Conservation (phyloP, 345 rosid genomes). For the Eucalyptus curtisii region DNA sequence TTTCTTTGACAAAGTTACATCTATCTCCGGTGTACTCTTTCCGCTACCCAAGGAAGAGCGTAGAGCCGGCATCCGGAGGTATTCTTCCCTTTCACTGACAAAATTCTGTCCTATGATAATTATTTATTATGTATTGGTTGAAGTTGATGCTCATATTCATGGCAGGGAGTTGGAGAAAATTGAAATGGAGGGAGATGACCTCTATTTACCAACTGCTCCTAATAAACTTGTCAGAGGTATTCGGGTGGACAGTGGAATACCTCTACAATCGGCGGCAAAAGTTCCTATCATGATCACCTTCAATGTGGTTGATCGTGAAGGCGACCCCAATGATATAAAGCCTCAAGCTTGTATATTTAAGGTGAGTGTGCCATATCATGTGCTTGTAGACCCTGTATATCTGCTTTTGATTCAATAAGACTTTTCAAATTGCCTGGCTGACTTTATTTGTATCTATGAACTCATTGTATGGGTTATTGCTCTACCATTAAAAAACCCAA, state of each 20-base stretch:
- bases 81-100: constrained; percentile 1
- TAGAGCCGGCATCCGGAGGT: constrained; percentile 92
- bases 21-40: constrained; percentile 73
- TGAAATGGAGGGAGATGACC: constrained; percentile 76
- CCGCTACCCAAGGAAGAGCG: constrained; percentile 94
- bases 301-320: constrained; percentile 81
- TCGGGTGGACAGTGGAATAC: constrained; percentile 92
- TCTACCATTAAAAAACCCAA: neutral
- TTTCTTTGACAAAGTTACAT: constrained; percentile 93
- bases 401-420: neutral
- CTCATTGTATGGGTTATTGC: neutral
- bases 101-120: neutral
- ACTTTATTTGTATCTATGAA: neutral
- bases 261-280: constrained; percentile 95
- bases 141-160: neutral
- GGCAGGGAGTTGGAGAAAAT: constrained; percentile 92
- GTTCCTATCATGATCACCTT: constrained; percentile 96
- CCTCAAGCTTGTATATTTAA: constrained; percentile 99
- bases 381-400: neutral
- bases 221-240: constrained; percentile 86
- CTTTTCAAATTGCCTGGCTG: neutral
- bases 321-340: constrained; percentile 42
- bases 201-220: constrained; percentile 94
- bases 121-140: neutral
- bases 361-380: constrained; percentile 22